Evolutionary conservation across 495 filamentous ascomycete species (phyloP).

Genomic region (Daldinia bambusicola): DNA sequence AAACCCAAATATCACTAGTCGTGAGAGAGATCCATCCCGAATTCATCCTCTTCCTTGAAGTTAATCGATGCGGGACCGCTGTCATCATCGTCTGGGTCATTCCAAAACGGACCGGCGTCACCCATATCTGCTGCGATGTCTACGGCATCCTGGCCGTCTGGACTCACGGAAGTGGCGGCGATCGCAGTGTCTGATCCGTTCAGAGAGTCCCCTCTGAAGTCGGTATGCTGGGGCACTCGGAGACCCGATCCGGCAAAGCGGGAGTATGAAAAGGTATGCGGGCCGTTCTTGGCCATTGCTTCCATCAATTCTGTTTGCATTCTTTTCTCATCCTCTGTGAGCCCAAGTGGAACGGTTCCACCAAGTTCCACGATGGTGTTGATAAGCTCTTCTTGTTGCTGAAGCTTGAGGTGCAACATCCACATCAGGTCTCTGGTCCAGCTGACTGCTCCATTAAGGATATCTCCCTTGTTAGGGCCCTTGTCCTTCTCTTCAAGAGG

Average conservation of each 20-base stretch:
- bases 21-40: constrained; percentile 73
- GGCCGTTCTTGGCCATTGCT: constrained; percentile 80
- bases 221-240: constrained; percentile 91
- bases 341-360: constrained; percentile 79
- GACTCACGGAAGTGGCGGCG: constrained; percentile 66
- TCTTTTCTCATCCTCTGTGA: constrained; percentile 90
- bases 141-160: constrained; percentile 70
- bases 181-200: constrained; percentile 57
- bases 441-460: constrained; percentile 94
- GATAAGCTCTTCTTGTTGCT: constrained; percentile 86
- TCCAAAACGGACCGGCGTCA: constrained; percentile 74
- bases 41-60: constrained; percentile 95
- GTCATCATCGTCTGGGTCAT: constrained; percentile 70
- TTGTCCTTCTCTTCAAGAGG: constrained; percentile 98
- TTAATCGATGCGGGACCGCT: constrained; percentile 63
- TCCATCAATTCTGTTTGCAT: constrained; percentile 93
- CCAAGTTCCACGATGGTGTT: constrained; percentile 77
- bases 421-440: constrained; percentile 99
- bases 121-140: constrained; percentile 65
- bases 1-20: constrained; percentile 20
- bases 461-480: constrained; percentile 98
- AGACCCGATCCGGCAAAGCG: constrained; percentile 85
- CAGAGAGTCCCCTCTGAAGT: constrained; percentile 82
- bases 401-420: constrained; percentile 84
- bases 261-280: constrained; percentile 79